Base-by-base conservation (phyloP, 1,284 basidiomycete species). In the Malassezia restricta region DNA sequence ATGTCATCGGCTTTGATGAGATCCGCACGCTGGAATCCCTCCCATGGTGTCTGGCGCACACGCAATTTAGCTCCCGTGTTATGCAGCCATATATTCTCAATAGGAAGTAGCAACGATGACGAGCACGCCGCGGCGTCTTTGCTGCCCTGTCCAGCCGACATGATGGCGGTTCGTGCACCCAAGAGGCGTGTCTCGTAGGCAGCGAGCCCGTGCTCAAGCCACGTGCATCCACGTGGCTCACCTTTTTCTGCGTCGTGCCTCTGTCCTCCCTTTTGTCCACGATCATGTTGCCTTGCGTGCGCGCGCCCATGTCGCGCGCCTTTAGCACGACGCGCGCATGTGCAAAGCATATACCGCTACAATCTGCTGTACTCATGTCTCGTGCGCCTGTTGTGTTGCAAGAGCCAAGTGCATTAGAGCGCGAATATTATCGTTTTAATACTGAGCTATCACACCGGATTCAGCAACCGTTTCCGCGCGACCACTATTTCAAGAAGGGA, bases 401-500 rank as follows among this genome's bases (percentile, higher is more conserved):
- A 35, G 81, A 83, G 0, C 86, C 83, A 0, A 82, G 81, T 6
- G 76, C 79, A 1, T 85, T 95, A 65, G 91, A 92, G 76, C 76
- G 79, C 62, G 82, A 88, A 9, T 94, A 88, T 76, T 85, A 86
- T 76, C 78, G 81, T 46, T 94, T 94, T 79, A 86, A 90, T 71
- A 79, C 81, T 8, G 81, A 84, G 48, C 81, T 96, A 59, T 81
- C 83, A 59, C 83, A 87, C 62, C 84, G 88, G 5, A 76, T 95
- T 39, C 83, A 85, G 69, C 89, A 90, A 68, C 90, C 91, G 0
- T 84, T 89, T 74, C 84, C 87, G 14, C 80, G 82, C 51, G 83
- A 88, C 40, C 92, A 94, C 74, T 96, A 94, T 78, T 96, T 95
- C 79, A 91, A 91, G 75, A 82, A 84, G 54, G 91, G 90, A 0